These are phyloP conservation scores for Metarhizium guizhouense DNA, from an alignment of 2,329 filamentous ascomycete species.

Conservation along the genomic window DNA sequence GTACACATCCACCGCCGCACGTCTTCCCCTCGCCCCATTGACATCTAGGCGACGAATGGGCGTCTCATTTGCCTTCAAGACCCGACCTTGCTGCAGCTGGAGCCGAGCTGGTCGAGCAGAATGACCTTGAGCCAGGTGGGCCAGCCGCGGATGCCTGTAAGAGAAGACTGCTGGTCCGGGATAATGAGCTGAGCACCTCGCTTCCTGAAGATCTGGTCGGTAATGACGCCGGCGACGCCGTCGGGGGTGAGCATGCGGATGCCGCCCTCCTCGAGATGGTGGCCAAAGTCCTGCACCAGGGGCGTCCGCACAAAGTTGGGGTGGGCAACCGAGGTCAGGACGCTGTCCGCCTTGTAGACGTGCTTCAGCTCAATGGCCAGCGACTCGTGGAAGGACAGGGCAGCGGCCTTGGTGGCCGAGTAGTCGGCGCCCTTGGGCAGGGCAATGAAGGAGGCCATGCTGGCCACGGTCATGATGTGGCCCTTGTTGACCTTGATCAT, in stretches of 20 bases:
- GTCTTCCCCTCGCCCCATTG: too few relatives aligned
- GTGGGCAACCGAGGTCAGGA: conserved; percentile 56
- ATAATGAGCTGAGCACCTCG: conserved; percentile 38
- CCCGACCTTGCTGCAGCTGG: not conserved
- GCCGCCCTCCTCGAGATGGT: conserved; percentile 17
- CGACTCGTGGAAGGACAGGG: conserved; percentile 58
- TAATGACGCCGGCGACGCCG: conserved; percentile 32
- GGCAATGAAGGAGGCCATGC: conserved; percentile 51
- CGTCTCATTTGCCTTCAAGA: too few relatives aligned
- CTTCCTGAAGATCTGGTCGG: conserved; percentile 34
- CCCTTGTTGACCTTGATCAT: conserved; percentile 59
- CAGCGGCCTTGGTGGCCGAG: conserved; percentile 54
- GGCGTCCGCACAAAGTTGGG: conserved; percentile 45
- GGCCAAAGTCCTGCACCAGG: conserved; percentile 26
- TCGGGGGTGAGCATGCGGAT: conserved; percentile 22
- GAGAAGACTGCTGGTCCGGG: conserved; percentile 16
- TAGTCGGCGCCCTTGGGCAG: conserved; percentile 59
- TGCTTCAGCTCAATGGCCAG: conserved; percentile 46
- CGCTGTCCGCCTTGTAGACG: conserved; percentile 49
- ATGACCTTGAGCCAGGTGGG: conserved; percentile 28
- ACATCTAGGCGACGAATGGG: too few relatives aligned
- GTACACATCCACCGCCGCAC: too few relatives aligned
- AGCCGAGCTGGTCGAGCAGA: conserved; percentile 18
- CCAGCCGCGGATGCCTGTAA: conserved; percentile 29
- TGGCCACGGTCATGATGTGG: conserved; percentile 62